phyloP scores from a whole-genome alignment of 495 filamentous ascomycete species.

The Aspergillus wentii region DNA sequence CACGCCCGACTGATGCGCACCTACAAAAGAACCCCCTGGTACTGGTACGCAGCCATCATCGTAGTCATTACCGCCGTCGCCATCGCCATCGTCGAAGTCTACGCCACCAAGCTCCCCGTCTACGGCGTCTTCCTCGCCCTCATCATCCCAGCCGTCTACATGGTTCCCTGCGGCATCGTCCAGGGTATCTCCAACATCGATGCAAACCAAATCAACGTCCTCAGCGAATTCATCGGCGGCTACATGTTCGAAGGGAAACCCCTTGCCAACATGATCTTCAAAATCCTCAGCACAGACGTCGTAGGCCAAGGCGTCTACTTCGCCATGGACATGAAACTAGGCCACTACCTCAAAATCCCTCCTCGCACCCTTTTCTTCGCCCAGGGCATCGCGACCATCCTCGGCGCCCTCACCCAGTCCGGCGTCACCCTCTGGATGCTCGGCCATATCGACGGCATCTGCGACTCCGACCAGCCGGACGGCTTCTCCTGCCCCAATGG shows the following conservation, averaged over 20 bases:
- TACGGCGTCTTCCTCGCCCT: constrained; percentile 75
- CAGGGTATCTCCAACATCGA: constrained; percentile 87
- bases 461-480: constrained; percentile 22
- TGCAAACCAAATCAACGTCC: constrained; percentile 48
- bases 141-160: constrained; percentile 65
- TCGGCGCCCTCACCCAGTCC: constrained; percentile 32
- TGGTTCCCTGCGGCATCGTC: constrained; percentile 81
- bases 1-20: constrained; percentile 73
- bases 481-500: constrained; percentile 39
- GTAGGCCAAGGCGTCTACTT: too few species aligned
- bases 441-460: constrained; percentile 33
- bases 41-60: constrained; percentile 75
- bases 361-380: constrained; percentile 32
- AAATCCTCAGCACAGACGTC: too few species aligned
- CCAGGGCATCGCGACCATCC: constrained; percentile 34
- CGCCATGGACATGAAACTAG: constrained; percentile 39
- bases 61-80: constrained; percentile 68
- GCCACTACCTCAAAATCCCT: constrained; percentile 38
- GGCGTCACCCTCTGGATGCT: constrained; percentile 40
- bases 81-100: constrained; percentile 77
- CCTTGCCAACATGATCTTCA: constrained; percentile 38
- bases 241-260: too few species aligned
- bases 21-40: constrained; percentile 72
- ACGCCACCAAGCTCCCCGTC: constrained; percentile 75
- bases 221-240: constrained; percentile 37